phyloP scores from a whole-genome alignment of 2,329 filamentous ascomycete genomes.

The Hypoxylon sp. region DNA sequence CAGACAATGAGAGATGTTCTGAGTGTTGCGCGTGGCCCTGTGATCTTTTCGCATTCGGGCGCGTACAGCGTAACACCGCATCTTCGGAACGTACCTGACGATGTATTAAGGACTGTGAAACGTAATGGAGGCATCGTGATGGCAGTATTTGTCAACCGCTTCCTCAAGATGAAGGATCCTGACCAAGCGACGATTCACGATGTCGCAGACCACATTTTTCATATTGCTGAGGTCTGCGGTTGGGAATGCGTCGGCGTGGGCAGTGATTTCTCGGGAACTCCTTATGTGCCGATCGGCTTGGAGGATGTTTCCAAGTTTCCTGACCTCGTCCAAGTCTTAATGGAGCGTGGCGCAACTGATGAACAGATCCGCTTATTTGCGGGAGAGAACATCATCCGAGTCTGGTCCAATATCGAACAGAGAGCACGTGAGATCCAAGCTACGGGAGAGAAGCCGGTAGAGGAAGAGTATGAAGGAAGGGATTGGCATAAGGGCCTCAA shows the following conservation, averaged over 20 bases:
- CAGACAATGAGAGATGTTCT: conserved; percentile 54
- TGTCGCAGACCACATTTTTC: conserved; percentile 57
- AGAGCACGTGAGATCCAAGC: conserved; percentile 49
- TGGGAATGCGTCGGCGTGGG: conserved; percentile 59
- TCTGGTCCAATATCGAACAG: conserved; percentile 52
- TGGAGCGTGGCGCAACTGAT: conserved; percentile 54
- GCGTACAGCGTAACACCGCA: conserved; percentile 51
- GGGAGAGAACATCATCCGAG: conserved; percentile 53
- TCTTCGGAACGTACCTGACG: conserved; percentile 60
- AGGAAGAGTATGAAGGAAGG: conserved; percentile 52
- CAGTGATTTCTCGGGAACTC: conserved; percentile 57
- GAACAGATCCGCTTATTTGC: conserved; percentile 51
- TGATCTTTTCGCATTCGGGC: conserved; percentile 55
- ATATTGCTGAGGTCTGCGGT: conserved; percentile 53
- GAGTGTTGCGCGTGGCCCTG: conserved; percentile 49
- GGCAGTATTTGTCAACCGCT: conserved; percentile 58
- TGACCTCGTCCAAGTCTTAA: conserved; percentile 51
- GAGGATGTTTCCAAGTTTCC: conserved; percentile 57
- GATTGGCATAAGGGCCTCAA: conserved; percentile 51
- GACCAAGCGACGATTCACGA: conserved; percentile 54
- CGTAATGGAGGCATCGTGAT: conserved; percentile 60
- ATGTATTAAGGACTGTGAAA: conserved; percentile 56
- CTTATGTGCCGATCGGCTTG: conserved; percentile 27
- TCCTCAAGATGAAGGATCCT: conserved; percentile 53
- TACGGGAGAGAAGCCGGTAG: conserved; percentile 49